These are phyloP conservation scores for Gastrodia elata DNA, from an alignment of 106 monocot genomes.

Conservation along the genomic window DNA sequence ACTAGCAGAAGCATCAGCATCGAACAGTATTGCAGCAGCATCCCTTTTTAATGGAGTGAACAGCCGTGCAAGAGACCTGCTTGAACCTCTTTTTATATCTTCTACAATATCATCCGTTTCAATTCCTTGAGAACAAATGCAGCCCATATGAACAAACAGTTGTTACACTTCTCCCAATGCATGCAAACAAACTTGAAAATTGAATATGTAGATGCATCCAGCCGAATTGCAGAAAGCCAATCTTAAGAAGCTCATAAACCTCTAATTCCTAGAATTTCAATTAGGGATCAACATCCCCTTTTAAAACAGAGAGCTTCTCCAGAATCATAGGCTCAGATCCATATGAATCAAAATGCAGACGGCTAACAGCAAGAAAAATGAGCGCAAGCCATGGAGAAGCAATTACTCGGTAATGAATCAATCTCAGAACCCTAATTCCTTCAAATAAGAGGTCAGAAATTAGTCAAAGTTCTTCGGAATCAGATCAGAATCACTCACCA, in stretches of 20 bases:
- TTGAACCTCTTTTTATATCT: constrained; percentile 1
- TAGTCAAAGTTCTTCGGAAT: not conserved
- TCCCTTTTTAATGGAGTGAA: constrained; percentile 11
- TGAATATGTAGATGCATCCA: constrained; percentile 8
- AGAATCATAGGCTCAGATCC: not conserved
- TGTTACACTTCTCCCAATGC: not conserved
- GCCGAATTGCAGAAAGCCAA: not conserved
- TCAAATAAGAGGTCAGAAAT: not conserved
- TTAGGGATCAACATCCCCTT: not conserved
- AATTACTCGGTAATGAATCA: not conserved
- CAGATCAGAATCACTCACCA: not conserved
- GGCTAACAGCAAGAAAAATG: not conserved
- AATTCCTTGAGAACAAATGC: constrained; percentile 32
- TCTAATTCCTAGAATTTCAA: not conserved
- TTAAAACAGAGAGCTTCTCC: not conserved
- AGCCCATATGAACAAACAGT: constrained; percentile 17
- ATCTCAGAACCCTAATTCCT: not conserved
- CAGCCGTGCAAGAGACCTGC: constrained; percentile 8
- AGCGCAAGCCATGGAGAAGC: not conserved
- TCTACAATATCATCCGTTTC: constrained; percentile 9
- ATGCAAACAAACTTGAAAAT: not conserved
- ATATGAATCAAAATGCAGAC: not conserved
- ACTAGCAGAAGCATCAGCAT: constrained; percentile 1
- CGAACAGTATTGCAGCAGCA: not conserved
- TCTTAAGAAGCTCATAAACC: not conserved